Conservation (phyloP, 257 asterid species). For the Scutellaria galericulata region DNA sequence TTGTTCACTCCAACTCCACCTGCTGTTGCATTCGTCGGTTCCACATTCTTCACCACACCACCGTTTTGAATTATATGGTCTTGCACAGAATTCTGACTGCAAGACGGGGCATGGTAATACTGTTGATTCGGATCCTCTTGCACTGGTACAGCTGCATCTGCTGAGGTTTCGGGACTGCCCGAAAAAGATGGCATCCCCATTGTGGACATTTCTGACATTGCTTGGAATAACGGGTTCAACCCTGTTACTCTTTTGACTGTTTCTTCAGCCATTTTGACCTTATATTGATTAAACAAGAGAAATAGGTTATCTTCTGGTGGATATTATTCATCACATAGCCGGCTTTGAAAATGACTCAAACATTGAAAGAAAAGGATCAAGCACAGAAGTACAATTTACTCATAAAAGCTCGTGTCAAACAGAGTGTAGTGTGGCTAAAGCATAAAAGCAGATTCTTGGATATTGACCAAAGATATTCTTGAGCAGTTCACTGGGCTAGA, state of each 20-base stretch:
- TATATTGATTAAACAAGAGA: constrained; percentile 26
- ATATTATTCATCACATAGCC: constrained; percentile 14
- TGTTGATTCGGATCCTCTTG: constrained; percentile 61
- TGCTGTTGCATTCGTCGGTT: constrained; percentile 42
- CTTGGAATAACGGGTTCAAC: constrained; percentile 77
- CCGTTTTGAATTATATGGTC: constrained; percentile 52
- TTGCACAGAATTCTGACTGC: constrained; percentile 43
- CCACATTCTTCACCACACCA: constrained; percentile 39
- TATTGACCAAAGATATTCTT: not conserved
- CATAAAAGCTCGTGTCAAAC: not conserved
- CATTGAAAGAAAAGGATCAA: not conserved
- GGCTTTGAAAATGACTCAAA: not conserved
- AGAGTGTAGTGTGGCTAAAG: not conserved
- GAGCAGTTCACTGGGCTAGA: not conserved
- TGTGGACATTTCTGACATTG: constrained; percentile 79
- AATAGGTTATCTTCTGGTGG: constrained; percentile 6
- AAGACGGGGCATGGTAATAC: constrained; percentile 47
- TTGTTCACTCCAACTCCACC: constrained; percentile 39
- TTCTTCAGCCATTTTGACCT: constrained; percentile 96
- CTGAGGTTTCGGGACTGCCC: constrained; percentile 67
- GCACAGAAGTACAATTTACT: not conserved
- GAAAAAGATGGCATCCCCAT: constrained; percentile 68
- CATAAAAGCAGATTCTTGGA: not conserved
- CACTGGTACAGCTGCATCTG: constrained; percentile 74
- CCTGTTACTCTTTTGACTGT: constrained; percentile 86